These are phyloP conservation scores for Odontarrhena argentea DNA, from an alignment of 345 rosid species.

Conservation along the genomic window DNA sequence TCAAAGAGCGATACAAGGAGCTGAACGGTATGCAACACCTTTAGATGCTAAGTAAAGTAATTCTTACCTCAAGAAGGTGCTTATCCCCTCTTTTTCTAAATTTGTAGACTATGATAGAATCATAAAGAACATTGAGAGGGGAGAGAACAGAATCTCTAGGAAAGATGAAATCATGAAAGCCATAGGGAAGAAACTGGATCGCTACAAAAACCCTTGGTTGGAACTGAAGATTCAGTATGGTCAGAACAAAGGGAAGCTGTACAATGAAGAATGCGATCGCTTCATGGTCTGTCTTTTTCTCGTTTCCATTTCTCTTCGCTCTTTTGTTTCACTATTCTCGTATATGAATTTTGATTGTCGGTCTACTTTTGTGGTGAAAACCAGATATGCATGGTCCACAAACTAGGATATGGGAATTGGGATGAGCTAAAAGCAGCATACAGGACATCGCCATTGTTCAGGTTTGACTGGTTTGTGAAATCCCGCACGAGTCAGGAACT, in stretches of 20 bases:
- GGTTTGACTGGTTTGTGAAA: slow-evolving; percentile 99
- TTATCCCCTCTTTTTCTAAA: background rate
- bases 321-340: background rate
- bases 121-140: slow-evolving; percentile 94
- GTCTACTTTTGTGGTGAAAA: slow-evolving; percentile 5
- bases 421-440: slow-evolving; percentile 98
- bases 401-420: slow-evolving; percentile 99
- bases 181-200: slow-evolving; percentile 95
- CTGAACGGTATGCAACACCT: slow-evolving; percentile 58
- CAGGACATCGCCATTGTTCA: slow-evolving; percentile 86
- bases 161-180: slow-evolving; percentile 99
- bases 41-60: background rate
- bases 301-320: background rate
- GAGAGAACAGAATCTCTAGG: slow-evolving; percentile 96
- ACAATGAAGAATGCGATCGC: slow-evolving; percentile 97
- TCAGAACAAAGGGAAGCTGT: slow-evolving; percentile 94
- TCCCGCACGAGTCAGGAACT: slow-evolving; percentile 99
- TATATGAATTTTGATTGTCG: background rate
- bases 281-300: slow-evolving; percentile 61
- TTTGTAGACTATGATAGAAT: slow-evolving; percentile 89
- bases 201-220: slow-evolving; percentile 99
- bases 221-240: slow-evolving; percentile 98
- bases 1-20: slow-evolving; percentile 93
- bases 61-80: background rate
- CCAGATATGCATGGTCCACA: slow-evolving; percentile 99